Conservation (phyloP, 257 asterid genomes). For the Ballota nigra region DNA sequence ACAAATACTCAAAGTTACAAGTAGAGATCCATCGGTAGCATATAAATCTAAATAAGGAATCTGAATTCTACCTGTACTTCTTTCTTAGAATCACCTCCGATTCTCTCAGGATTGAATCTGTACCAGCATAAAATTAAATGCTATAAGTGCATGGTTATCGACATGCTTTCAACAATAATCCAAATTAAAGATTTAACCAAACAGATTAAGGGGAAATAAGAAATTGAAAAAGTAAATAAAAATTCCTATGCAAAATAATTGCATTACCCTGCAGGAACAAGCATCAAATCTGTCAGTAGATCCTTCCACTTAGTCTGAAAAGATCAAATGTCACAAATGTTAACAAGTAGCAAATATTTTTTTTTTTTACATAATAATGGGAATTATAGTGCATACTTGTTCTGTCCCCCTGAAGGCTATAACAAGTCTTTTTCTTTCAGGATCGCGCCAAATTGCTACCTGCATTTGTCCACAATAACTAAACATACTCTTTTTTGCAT, state of each 20-base stretch:
- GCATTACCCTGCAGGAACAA: slow-evolving; percentile 91
- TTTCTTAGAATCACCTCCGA: slow-evolving; percentile 88
- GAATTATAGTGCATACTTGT: slow-evolving; percentile 57
- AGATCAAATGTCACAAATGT: slow-evolving; percentile 28
- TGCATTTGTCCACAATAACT: slow-evolving; percentile 37
- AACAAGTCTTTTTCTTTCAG: slow-evolving; percentile 69
- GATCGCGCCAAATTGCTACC: slow-evolving; percentile 97
- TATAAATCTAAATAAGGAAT: slow-evolving; percentile 8
- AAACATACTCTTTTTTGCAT: slow-evolving; percentile 16
- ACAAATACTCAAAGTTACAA: slow-evolving; percentile 12
- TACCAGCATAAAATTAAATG: slow-evolving; percentile 22
- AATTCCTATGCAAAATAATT: neutral
- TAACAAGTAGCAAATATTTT: neutral
- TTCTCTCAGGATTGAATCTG: slow-evolving; percentile 96
- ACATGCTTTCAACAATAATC: neutral
- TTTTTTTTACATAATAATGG: neutral
- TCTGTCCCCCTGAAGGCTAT: slow-evolving; percentile 99
- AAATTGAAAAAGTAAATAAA: neutral
- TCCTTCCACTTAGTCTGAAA: slow-evolving; percentile 93
- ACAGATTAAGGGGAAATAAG: neutral
- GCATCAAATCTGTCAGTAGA: slow-evolving; percentile 83
- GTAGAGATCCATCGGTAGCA: neutral
- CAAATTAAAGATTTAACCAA: slow-evolving; percentile 3
- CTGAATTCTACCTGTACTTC: slow-evolving; percentile 70
- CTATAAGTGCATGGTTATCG: neutral